Evolutionary conservation across 2,329 filamentous ascomycete species (phyloP).

Genomic region (Aspergillus sp.): DNA sequence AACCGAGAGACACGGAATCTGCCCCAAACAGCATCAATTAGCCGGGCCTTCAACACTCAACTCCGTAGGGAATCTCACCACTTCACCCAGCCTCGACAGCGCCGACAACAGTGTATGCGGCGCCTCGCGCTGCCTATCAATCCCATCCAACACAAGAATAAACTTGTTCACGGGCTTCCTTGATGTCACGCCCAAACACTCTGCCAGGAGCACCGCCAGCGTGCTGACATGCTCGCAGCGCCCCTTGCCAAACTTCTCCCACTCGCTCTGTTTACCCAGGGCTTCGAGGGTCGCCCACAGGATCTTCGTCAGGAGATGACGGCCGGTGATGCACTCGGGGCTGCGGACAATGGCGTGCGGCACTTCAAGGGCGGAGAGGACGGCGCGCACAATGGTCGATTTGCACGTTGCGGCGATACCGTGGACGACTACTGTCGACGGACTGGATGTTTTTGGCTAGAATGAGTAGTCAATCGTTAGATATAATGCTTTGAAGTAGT

Average conservation of each 20-base stretch:
- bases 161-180: constrained; percentile 54
- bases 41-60: not conserved
- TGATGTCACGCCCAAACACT: constrained; percentile 33
- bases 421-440: constrained; percentile 73
- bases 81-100: constrained; percentile 75
- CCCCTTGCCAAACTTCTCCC: constrained; percentile 49
- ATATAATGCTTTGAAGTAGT: not conserved
- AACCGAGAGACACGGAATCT: constrained; percentile 77
- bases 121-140: constrained; percentile 80
- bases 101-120: constrained; percentile 76
- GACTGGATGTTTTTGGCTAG: constrained; percentile 56
- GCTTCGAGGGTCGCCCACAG: constrained; percentile 38
- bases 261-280: constrained; percentile 33
- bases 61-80: constrained; percentile 52
- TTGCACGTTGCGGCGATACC: constrained; percentile 88
- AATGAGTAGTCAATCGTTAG: not conserved
- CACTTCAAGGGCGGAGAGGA: constrained; percentile 60
- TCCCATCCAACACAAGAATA: constrained; percentile 80
- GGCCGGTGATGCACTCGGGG: constrained; percentile 45
- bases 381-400: constrained; percentile 63
- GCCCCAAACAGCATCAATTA: not conserved
- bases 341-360: constrained; percentile 42
- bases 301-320: constrained; percentile 47
- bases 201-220: constrained; percentile 67
- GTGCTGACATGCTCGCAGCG: constrained; percentile 79